phyloP scores from a whole-genome alignment of 805 yeast species.

The Candida chilensis region DNA sequence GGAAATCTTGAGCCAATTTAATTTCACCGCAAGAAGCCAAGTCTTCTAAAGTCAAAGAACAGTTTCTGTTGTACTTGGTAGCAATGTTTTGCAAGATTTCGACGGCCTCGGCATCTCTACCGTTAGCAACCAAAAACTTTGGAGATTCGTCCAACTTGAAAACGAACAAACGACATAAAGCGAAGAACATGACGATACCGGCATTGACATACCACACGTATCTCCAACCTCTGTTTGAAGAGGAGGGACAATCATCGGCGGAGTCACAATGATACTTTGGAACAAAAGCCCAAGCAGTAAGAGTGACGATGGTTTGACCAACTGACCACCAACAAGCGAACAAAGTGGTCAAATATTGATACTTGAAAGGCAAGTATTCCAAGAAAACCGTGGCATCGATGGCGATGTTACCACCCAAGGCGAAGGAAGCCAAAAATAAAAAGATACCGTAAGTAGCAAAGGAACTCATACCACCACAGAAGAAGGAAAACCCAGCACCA shows the following conservation, averaged over 20 bases:
- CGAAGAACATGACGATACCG: constrained; percentile 39
- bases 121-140: constrained; percentile 41
- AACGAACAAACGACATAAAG: constrained; percentile 36
- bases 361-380: constrained; percentile 41
- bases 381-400: constrained; percentile 44
- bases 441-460: constrained; percentile 42
- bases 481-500: constrained; percentile 40
- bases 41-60: constrained; percentile 35
- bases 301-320: constrained; percentile 45
- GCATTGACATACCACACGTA: constrained; percentile 47
- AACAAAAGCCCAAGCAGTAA: constrained; percentile 48
- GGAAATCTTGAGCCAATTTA: constrained; percentile 11
- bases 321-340: constrained; percentile 58
- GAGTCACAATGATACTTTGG: constrained; percentile 38
- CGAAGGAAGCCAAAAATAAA: constrained; percentile 31
- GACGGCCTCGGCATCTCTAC: constrained; percentile 41
- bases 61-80: constrained; percentile 27
- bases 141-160: constrained; percentile 46
- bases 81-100: constrained; percentile 34
- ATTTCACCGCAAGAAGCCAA: constrained; percentile 33
- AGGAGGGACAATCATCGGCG: constrained; percentile 31
- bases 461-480: constrained; percentile 42
- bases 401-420: constrained; percentile 51
- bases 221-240: constrained; percentile 52
- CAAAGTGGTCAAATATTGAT: constrained; percentile 42